These are phyloP conservation scores for Penicillium occitanis DNA, from an alignment of 2,329 filamentous ascomycete species.

Conservation along the genomic window DNA sequence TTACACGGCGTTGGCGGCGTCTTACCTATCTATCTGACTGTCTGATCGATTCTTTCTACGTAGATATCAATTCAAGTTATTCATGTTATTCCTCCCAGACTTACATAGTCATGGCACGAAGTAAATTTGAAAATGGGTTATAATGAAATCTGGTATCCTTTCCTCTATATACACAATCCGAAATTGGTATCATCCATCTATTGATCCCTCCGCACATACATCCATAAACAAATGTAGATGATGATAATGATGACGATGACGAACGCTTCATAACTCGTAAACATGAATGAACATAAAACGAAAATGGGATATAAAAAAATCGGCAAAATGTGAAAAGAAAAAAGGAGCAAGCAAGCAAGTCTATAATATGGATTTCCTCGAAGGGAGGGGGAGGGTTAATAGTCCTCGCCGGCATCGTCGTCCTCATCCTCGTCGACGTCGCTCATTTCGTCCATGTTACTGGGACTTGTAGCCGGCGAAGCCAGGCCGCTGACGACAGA, in stretches of 20 bases:
- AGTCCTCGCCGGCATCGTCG: conserved; percentile 19
- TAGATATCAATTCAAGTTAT: neutral
- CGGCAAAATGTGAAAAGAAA: neutral
- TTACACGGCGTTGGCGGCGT: conserved; percentile 2
- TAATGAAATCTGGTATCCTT: neutral
- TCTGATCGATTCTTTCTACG: neutral
- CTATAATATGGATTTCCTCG: conserved; percentile 7
- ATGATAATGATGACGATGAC: neutral
- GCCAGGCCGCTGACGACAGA: conserved; percentile 41
- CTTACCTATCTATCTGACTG: neutral
- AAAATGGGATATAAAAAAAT: conserved; percentile 12
- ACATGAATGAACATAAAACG: neutral
- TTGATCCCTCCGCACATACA: neutral
- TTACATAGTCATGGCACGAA: neutral
- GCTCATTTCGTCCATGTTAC: conserved; percentile 21
- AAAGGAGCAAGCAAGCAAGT: neutral
- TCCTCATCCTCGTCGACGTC: conserved; percentile 18
- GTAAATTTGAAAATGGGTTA: neutral
- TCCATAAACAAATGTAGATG: no score
- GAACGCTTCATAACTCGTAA: conserved; percentile 14
- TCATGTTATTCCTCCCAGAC: neutral
- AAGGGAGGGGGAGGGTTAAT: neutral
- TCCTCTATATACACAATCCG: conserved; percentile 9
- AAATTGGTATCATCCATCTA: conserved; percentile 13
- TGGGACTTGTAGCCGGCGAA: conserved; percentile 35